Percentiles rank a stretch among this genome's conserved stretches.
Evolutionary conservation across 129 eudicot species (phyloP).

Genomic region (Logfia minima): DNA sequence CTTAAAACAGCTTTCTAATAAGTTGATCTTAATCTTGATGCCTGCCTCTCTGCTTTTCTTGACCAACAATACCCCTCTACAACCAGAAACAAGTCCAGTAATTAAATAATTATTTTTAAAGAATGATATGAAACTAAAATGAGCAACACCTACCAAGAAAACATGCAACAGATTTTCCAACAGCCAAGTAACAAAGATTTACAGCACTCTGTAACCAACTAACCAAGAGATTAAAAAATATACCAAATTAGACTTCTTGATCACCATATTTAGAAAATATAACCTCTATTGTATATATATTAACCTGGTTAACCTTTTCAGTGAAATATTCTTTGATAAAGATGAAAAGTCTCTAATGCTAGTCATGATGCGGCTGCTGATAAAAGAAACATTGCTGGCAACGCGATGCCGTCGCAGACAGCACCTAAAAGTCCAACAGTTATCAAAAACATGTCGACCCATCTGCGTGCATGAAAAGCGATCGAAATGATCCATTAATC

Average conservation of each 20-base stretch:
- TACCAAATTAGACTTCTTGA: background rate
- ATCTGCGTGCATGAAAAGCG: constrained; percentile 85
- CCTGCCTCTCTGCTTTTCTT: constrained; percentile 57
- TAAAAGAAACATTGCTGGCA: constrained; percentile 44
- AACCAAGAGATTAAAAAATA: background rate
- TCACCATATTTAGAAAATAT: no score
- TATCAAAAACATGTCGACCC: constrained; percentile 54
- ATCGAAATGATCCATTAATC: constrained; percentile 42
- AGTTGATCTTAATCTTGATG: constrained; percentile 47
- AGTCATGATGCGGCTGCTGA: constrained; percentile 7
- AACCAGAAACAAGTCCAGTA: background rate
- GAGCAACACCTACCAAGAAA: constrained; percentile 38
- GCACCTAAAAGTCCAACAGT: constrained; percentile 61
- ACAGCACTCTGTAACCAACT: constrained; percentile 44
- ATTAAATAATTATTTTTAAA: no score
- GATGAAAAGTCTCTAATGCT: constrained; percentile 46
- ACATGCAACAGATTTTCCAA: constrained; percentile 36
- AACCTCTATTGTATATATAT: no score
- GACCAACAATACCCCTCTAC: constrained; percentile 57
- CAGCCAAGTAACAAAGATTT: constrained; percentile 42
- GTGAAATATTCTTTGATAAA: constrained; percentile 20
- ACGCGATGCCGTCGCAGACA: constrained; percentile 59
- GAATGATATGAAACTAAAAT: no score
- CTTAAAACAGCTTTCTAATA: constrained; percentile 54
- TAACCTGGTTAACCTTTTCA: constrained; percentile 48